Conservation (phyloP, 2,329 filamentous ascomycete species). For the Beauveria brongniartii region DNA sequence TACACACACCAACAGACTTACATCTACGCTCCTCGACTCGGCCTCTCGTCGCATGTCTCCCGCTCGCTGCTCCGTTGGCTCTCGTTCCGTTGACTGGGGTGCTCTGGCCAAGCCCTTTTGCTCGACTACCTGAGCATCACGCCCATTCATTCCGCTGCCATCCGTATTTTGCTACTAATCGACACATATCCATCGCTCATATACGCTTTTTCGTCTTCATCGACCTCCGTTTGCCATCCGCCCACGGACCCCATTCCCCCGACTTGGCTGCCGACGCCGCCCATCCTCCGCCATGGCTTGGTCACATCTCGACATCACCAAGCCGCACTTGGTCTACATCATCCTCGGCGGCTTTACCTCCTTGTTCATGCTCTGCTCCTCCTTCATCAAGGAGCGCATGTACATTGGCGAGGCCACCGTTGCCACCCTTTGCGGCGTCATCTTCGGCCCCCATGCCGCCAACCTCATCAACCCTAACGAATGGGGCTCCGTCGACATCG, state of each 20-base stretch:
- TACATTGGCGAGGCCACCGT: conserved; percentile 99
- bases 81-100: conserved; percentile 12
- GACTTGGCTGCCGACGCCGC: background rate
- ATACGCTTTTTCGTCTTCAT: background rate
- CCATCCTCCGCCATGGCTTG: conserved; percentile 54
- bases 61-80: background rate
- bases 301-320: conserved; percentile 78
- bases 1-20: background rate
- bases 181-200: background rate
- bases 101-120: conserved; percentile 2
- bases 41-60: conserved; percentile 11
- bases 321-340: conserved; percentile 95
- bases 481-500: conserved; percentile 79
- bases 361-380: conserved; percentile 96
- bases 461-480: conserved; percentile 66
- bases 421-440: conserved; percentile 77
- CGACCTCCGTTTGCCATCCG: background rate
- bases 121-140: background rate
- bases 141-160: background rate
- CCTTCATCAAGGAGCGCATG: conserved; percentile 94
- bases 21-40: background rate
- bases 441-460: conserved; percentile 79
- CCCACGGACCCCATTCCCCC: background rate
- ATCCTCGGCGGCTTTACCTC: conserved; percentile 96
- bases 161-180: background rate